A percentile compares a stretch with the other conserved stretches of the same genome.
Conservation (phyloP, 208 protist species). For the Herpetomonas samuelpessoai region DNA sequence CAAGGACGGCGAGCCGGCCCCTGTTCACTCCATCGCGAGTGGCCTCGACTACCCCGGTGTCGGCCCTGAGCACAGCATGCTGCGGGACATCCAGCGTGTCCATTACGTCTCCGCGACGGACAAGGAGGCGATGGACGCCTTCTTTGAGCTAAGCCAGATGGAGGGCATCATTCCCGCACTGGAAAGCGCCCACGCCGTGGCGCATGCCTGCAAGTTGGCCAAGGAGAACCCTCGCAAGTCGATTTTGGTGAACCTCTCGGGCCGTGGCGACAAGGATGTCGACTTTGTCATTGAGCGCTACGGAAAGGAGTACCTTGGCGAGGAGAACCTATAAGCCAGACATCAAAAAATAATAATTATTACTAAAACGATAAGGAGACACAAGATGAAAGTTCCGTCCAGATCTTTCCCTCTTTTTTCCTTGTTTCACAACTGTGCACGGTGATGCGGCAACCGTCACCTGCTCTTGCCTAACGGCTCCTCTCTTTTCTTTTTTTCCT, state of each 20-base stretch:
- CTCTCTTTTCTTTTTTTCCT: no score
- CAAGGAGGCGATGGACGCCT: constrained; percentile 11
- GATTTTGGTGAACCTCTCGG: constrained; percentile 66
- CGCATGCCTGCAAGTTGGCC: constrained; percentile 27
- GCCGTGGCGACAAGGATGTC: constrained; percentile 28
- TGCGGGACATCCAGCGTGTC: constrained; percentile 13
- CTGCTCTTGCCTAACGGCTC: no score
- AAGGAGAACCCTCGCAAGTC: constrained; percentile 32
- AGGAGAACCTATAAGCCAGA: neutral
- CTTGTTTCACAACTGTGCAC: no score
- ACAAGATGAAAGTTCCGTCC: no score
- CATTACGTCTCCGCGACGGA: constrained; percentile 6
- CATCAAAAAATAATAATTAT: no score
- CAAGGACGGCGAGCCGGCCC: constrained; percentile 43
- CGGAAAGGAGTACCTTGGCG: neutral
- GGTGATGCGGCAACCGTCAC: no score
- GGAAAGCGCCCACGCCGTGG: constrained; percentile 46
- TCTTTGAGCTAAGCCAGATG: constrained; percentile 9
- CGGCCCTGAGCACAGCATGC: constrained; percentile 15
- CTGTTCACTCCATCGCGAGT: constrained; percentile 46
- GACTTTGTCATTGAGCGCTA: neutral
- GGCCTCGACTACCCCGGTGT: constrained; percentile 21
- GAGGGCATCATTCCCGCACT: constrained; percentile 69
- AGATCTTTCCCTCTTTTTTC: no score
- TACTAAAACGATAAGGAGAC: no score